phyloP scores from a whole-genome alignment of 2,329 filamentous ascomycete genomes.

The Bipolaris gigantea region DNA sequence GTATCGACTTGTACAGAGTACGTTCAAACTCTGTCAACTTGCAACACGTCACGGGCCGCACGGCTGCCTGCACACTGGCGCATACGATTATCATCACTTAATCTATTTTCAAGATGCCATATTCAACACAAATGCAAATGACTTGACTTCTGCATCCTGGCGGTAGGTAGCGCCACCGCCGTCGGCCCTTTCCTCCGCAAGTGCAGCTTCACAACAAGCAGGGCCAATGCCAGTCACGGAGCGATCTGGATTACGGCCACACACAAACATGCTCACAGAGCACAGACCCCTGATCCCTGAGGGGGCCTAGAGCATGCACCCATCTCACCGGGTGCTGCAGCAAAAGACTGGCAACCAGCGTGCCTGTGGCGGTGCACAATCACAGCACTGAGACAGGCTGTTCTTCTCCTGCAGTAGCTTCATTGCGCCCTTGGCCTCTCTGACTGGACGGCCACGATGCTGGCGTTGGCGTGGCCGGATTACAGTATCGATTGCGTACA shows the following conservation, averaged over 20 bases:
- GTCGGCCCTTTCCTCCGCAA: slow-evolving; percentile 18
- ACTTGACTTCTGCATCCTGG: slow-evolving; percentile 18
- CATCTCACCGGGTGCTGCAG: not conserved
- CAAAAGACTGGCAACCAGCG: slow-evolving; percentile 1
- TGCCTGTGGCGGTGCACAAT: slow-evolving; percentile 12
- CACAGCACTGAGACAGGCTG: not conserved
- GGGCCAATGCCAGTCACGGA: slow-evolving; percentile 25
- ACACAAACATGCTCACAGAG: slow-evolving; percentile 9
- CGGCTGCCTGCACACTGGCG: slow-evolving; percentile 26
- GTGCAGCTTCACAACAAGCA: slow-evolving; percentile 12
- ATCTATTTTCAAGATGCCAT: slow-evolving; percentile 13
- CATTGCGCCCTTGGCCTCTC: not conserved
- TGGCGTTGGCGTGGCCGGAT: slow-evolving; percentile 7
- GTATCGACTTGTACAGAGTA: not conserved
- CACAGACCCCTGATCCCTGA: not conserved
- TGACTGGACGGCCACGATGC: not conserved
- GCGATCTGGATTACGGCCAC: slow-evolving; percentile 24
- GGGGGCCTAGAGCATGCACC: not conserved
- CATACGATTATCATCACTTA: slow-evolving; percentile 11
- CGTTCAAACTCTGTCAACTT: slow-evolving; percentile 10
- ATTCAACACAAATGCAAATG: slow-evolving; percentile 5
- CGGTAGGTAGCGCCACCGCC: slow-evolving; percentile 25
- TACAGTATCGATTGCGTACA: slow-evolving; percentile 29
- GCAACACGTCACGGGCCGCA: slow-evolving; percentile 20
- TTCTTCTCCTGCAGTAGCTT: slow-evolving; percentile 10